These are phyloP conservation scores for Tetrahymena malaccensis DNA, from an alignment of 73 alveolate species.

Conservation along the genomic window DNA sequence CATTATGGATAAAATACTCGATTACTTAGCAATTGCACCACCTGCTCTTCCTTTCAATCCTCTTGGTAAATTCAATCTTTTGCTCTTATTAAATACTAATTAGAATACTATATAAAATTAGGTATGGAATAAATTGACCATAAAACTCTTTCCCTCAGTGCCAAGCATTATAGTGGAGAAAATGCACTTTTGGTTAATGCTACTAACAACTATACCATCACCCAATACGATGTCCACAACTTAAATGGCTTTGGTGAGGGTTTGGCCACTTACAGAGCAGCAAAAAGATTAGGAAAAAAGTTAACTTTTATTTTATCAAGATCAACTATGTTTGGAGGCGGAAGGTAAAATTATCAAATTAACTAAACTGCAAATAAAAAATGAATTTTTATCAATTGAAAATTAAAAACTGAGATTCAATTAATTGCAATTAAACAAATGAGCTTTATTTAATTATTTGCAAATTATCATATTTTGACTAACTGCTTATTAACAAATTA, in stretches of 20 bases:
- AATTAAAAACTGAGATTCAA: no score
- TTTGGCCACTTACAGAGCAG: conserved; percentile 49
- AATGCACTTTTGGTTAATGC: conserved; percentile 14
- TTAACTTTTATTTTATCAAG: conserved; percentile 76
- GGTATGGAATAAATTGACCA: conserved; percentile 3
- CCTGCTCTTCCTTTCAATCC: conserved; percentile 10
- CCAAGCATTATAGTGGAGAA: conserved; percentile 24
- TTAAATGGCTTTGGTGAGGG: conserved; percentile 59
- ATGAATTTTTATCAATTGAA: no score
- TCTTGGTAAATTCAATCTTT: background rate
- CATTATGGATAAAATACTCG: background rate
- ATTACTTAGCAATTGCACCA: conserved; percentile 6
- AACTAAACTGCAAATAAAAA: no score
- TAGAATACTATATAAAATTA: background rate
- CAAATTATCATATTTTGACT: no score
- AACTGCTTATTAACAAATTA: no score
- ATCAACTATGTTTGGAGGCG: conserved; percentile 81
- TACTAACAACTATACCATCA: background rate
- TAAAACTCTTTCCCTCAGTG: conserved; percentile 17
- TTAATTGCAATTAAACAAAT: no score
- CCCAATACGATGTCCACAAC: conserved; percentile 58
- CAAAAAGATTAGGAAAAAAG: conserved; percentile 31
- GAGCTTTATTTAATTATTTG: no score
- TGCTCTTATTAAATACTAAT: background rate
- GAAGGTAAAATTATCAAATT: conserved; percentile 63